Base-by-base conservation (phyloP, 2,329 filamentous ascomycete species). In the Pyrenochaeta sp. region DNA sequence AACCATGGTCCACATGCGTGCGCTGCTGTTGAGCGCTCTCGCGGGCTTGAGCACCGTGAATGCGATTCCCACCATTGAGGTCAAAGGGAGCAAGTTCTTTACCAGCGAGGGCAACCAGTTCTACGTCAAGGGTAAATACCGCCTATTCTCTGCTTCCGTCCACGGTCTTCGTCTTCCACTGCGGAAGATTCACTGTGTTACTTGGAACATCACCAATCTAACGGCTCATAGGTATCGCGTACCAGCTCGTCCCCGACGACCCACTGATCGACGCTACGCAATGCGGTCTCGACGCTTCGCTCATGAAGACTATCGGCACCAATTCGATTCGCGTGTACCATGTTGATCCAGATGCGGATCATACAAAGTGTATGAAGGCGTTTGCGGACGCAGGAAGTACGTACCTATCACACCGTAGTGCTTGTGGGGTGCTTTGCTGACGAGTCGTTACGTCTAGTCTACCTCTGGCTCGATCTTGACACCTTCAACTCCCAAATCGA, bases 271-370 rank as follows among this genome's bases (percentile, higher is more conserved):
- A 95, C 74, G 84, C 85, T 40, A 86, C 86, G 47, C 93, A 96
- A 81, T 96, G 92, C 81, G 77, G 84, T 68, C 86, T 88, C 66
- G 93, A 97, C 80, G 89, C 89, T 42, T 75, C 81, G 15, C 83
- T 93, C 72, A 96, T 96, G 91, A 85, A 91, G 76, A 86, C 88
- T 19, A 82, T 97, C 52, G 92, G 91, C 61, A 87, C 90, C 74
- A 96, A 96, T 76, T 85, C 90, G 30, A 92, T 96, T 71, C 91
- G 93, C 56, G 90, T 95, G 57, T 97, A 97, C 78, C 92, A 96
- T 72, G 91, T 97, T 60, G 89, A 96, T 69, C 81, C 91, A 1
- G 76, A 79, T 2, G 86, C 80, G 32, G 82, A 94, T 74, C 93
- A 97, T 77, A 83, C 86, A 56, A 89, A 84, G 22, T 97, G 92